Evolutionary conservation across 495 filamentous ascomycete species (phyloP).

Genomic region (Penicillium goetzii): DNA sequence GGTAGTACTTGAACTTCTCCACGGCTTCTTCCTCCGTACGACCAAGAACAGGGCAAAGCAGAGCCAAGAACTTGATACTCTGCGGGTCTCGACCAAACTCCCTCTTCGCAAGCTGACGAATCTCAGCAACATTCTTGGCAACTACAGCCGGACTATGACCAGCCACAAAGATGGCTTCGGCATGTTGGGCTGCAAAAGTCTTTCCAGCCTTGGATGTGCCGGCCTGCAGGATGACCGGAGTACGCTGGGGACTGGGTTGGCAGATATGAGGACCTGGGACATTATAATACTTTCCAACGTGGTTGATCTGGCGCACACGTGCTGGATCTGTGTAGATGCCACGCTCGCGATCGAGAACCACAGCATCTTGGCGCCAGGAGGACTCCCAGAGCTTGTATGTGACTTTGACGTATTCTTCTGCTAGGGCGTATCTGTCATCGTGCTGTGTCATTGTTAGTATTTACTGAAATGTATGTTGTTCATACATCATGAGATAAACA

Average conservation of each 20-base stretch:
- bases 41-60: constrained; percentile 56
- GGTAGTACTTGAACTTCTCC: constrained; percentile 55
- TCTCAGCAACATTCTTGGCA: constrained; percentile 53
- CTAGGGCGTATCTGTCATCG: constrained; percentile 68
- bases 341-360: constrained; percentile 56
- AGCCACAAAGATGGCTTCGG: constrained; percentile 57
- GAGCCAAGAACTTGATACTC: constrained; percentile 58
- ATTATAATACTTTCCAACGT: constrained; percentile 65
- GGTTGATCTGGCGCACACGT: constrained; percentile 65
- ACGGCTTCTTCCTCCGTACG: constrained; percentile 57
- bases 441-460: constrained; percentile 46
- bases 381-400: constrained; percentile 73
- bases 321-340: constrained; percentile 64
- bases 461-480: not conserved
- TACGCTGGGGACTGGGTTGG: constrained; percentile 67
- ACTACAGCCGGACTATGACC: constrained; percentile 53
- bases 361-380: constrained; percentile 70
- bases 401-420: constrained; percentile 69
- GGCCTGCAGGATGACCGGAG: constrained; percentile 67
- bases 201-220: constrained; percentile 67
- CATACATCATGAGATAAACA: not conserved
- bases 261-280: constrained; percentile 68
- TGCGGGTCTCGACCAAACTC: constrained; percentile 51
- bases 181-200: constrained; percentile 64
- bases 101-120: constrained; percentile 49